Evolutionary conservation across 371 early-diverging fungal species (phyloP).

Genomic region (Syncephalastrum monosporum): DNA sequence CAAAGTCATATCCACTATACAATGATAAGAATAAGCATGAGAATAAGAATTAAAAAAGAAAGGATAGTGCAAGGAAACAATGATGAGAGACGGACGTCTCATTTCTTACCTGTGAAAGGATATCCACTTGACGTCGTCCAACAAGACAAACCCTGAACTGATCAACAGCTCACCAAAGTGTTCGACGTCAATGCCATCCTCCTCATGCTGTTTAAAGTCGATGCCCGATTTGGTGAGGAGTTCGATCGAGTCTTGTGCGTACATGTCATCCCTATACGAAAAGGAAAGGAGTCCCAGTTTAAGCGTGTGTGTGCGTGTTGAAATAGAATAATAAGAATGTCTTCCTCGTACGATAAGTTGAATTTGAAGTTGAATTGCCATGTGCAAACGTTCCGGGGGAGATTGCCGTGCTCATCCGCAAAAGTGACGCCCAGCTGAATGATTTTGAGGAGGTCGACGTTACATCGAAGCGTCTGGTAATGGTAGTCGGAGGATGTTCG

Average conservation of each 20-base stretch:
- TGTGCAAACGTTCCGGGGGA: conserved; percentile 89
- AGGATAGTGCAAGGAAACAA: neutral
- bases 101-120: conserved; percentile 94
- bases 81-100: neutral
- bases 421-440: conserved; percentile 99
- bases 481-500: conserved; percentile 94
- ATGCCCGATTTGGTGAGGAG: conserved; percentile 96
- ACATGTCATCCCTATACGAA: conserved; percentile 90
- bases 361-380: conserved; percentile 99
- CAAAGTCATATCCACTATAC: conserved; percentile 97
- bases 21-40: neutral
- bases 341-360: conserved; percentile 65
- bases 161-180: conserved; percentile 98
- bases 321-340: neutral
- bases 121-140: conserved; percentile 96
- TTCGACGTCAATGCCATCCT: conserved; percentile 96
- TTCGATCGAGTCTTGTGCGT: conserved; percentile 99
- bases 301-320: neutral
- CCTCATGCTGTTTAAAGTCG: conserved; percentile 97
- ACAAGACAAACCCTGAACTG: conserved; percentile 95
- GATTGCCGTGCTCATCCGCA: conserved; percentile 90
- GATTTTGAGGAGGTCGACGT: conserved; percentile 97
- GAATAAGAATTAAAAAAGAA: too few relatives aligned
- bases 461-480: conserved; percentile 98
- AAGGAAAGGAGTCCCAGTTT: neutral